Evolutionary conservation across 1,139 yeast genomes (phyloP), one percentile per base, ranked within the genome.

Genomic region (Diutina mesorugosa): DNA sequence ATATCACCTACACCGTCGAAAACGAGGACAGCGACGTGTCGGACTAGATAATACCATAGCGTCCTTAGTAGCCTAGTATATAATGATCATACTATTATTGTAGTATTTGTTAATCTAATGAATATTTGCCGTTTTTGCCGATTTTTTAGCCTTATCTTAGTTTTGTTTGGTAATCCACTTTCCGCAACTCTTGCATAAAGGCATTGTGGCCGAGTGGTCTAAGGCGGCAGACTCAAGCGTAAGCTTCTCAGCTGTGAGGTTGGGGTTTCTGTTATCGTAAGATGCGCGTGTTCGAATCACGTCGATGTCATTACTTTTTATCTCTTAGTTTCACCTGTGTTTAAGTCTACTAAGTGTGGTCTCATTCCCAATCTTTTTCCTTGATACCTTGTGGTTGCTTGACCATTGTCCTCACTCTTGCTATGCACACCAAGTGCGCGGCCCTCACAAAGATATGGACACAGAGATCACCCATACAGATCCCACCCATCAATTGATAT

Each of bases 1-100:
- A 56, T 28, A 35, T 29, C 14, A 12, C 47, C 16, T 55, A 55
- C 50, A 35, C 46, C 32, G 56, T 18, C 41, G 30, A n/a, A 4
- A 16, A 32, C 6, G 56, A 55, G 35, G 53, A 47, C 45, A 51
- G 32, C 12, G 51, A 55, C 26, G 56, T 55, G 26, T 55, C 56
- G 12, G 56, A 55, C 47, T 55, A 29, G 38, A 47, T 28, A 29
- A 35, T 35, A 35, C 41, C 41, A 35, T 35, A 35, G 41, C 41
- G 41, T 35, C 41, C 41, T 35, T 35, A 35, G 41, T 35, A 35
- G 41, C 41, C 41, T 35, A 35, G 41, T 35, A 35, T 35, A 35
- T 35, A 35, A 35, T 35, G 41, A 35, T 35, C 41, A 35, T 32
- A 10, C 4, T 32, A 32, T 32, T 32, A 21, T 21, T 21, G 26